Evolutionary conservation across 192 early-diverging fungal genomes (phyloP), one percentile per base, ranked within the genome.

Genomic region (Entophlyctis luteolus): DNA sequence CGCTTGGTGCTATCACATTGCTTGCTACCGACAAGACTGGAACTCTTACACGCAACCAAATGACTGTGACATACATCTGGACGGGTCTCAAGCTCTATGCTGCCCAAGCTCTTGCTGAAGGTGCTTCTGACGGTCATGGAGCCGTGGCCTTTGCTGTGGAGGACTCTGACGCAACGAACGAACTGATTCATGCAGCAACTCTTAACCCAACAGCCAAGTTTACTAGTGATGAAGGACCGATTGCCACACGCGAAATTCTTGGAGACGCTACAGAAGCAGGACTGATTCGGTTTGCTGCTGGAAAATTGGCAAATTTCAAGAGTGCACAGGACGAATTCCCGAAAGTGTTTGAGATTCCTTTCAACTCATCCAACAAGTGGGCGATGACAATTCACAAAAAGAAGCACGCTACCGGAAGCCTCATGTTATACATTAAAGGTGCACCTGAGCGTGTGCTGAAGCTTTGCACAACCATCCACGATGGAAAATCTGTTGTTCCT

Each of bases 291-390:
- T 91, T 91, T 66, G 77, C 84, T 12, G 84, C 85, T 20, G 54
- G 77, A 39, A 81, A 85, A 67, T 75, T 94, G 25, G 66, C 69
- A 16, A 87, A 90, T 62, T 89, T 88, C 77, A 91, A 96, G 22
- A 23, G 78, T 14, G 39, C 77, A 12, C 65, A 72, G 39, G 81
- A 86, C 18, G 39, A 58, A 35, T 91, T 89, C 70, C 88, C 90
- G 47, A 95, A 94, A 76, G 88, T 93, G 57, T 92, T 96, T 77
- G 95, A 98, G 78, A 84, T 96, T 20, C 93, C 95, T 2, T 96
- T 98, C 82, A 94, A 88, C 78, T 91, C 89, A 25, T 88, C 91
- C 38, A 96, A 87, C 75, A 98, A 98, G 71, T 90, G 83, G 84
- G 89, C 90, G 65, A 80, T 95, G 72, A 86, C 92, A 18, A 90